These are phyloP conservation scores for Citropsis articulata DNA, from an alignment of 345 rosid genomes.

Conservation along the genomic window DNA sequence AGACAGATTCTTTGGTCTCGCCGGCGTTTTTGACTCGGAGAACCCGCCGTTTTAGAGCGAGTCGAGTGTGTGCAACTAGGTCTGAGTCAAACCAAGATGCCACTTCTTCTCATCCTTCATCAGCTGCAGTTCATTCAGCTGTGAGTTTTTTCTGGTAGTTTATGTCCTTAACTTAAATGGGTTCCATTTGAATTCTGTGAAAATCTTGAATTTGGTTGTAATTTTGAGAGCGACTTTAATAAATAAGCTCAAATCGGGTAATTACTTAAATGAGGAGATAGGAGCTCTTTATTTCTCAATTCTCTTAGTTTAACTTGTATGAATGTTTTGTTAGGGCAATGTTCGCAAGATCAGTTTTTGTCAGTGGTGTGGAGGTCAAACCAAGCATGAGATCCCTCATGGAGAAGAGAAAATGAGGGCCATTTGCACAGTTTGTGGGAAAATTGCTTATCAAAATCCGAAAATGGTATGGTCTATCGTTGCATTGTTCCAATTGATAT, in stretches of 20 bases:
- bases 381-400: constrained; percentile 82
- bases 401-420: constrained; percentile 94
- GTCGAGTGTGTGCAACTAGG: constrained; percentile 40
- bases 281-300: neutral
- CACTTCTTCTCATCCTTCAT: constrained; percentile 27
- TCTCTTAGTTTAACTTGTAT: neutral
- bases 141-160: constrained; percentile 43
- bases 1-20: constrained; percentile 12
- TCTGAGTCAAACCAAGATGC: constrained; percentile 50
- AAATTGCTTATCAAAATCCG: constrained; percentile 89
- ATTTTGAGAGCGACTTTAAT: neutral
- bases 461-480: constrained; percentile 63
- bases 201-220: neutral
- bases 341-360: constrained; percentile 75
- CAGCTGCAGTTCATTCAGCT: constrained; percentile 46
- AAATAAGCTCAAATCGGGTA: neutral
- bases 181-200: constrained; percentile 4
- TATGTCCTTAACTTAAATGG: constrained; percentile 2
- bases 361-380: constrained; percentile 96
- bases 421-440: constrained; percentile 74
- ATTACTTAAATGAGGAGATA: neutral
- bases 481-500: neutral
- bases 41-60: constrained; percentile 24
- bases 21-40: constrained; percentile 20
- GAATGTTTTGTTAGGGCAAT: constrained; percentile 44